A percentile compares a stretch with the other conserved stretches of the same genome.
These are phyloP conservation scores for Coemansia sp. DNA, from an alignment of 192 early-diverging fungal genomes.

Conservation along the genomic window DNA sequence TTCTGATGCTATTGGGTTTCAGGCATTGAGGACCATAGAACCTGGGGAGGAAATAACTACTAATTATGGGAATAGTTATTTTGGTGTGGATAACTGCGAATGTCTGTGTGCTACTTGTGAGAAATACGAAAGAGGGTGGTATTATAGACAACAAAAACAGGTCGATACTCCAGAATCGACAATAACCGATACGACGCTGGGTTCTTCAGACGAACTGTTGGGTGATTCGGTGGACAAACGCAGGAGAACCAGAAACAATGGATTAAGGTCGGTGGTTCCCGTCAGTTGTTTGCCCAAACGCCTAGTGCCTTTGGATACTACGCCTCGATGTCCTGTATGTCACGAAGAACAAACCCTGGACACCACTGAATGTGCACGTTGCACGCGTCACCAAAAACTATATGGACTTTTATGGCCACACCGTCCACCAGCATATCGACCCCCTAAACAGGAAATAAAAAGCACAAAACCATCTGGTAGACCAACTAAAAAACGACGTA, in stretches of 20 bases:
- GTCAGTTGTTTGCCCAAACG: constrained; percentile 26
- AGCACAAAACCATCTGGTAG: not conserved
- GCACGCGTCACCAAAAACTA: constrained; percentile 35
- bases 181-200: not conserved
- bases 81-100: constrained; percentile 65
- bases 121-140: constrained; percentile 53
- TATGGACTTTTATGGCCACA: constrained; percentile 44
- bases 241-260: constrained; percentile 46
- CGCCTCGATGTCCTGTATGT: constrained; percentile 7
- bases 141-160: constrained; percentile 1
- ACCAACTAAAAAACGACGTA: not conserved
- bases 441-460: not conserved
- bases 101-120: constrained; percentile 77
- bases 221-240: not conserved
- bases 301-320: not conserved
- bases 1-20: constrained; percentile 62
- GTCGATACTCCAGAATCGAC: not conserved
- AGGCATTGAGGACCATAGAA: constrained; percentile 62
- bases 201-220: no score
- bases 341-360: not conserved
- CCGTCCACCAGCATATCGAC: constrained; percentile 17
- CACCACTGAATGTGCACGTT: constrained; percentile 18
- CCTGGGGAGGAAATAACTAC: constrained; percentile 73
- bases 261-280: constrained; percentile 33
- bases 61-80: constrained; percentile 67